Evolutionary conservation across 2,329 filamentous ascomycete genomes (phyloP), one percentile per base, ranked within the genome.

Genomic region (Neocatenulostroma microsporum): DNA sequence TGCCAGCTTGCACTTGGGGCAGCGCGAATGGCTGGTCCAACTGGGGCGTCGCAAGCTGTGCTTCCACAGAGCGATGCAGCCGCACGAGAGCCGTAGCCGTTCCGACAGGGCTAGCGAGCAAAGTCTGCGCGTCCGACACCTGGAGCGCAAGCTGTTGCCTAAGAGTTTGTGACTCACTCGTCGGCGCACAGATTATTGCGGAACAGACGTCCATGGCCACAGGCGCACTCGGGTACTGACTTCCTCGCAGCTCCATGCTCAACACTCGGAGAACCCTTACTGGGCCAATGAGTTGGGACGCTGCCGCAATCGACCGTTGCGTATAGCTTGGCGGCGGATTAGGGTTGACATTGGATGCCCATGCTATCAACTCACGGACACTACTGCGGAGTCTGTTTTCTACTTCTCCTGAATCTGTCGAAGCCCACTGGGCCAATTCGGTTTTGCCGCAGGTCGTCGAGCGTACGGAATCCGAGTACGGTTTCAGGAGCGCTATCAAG

Each of bases 391-490:
- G 54, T 0, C 73, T 68, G 2, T 69, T 67, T 0, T 66, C 60
- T 3, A 86, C 74, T 5, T 42, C 21, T 10, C 37, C 34, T 36
- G n/a, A 39, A 11, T 12, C 21, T 29, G 11, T 25, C 23, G 62
- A 69, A 1, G 74, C 72, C 82, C 82, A 88, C 6, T 69, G 63
- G 44, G 84, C 77, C 2, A 87, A 58, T 53, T 88, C 83, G 26
- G 74, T 74, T 37, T 79, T 70, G 8, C 9, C 17, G 21, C 34
- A 80, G 74, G 2, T 76, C 72, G 4, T 69, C 73, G 1, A 73
- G 73, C 0, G 76, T 80, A 21, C 82, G 72, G 33, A 81, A 70
- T 47, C 69, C 73, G 25, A 70, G 70, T 75, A 61, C 57, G 76
- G 45, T 41, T 76, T 76, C 15, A 89, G 73, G 1, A 73, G 67